Base-by-base conservation (phyloP, 345 rosid genomes). In the Citrus glauca region DNA sequence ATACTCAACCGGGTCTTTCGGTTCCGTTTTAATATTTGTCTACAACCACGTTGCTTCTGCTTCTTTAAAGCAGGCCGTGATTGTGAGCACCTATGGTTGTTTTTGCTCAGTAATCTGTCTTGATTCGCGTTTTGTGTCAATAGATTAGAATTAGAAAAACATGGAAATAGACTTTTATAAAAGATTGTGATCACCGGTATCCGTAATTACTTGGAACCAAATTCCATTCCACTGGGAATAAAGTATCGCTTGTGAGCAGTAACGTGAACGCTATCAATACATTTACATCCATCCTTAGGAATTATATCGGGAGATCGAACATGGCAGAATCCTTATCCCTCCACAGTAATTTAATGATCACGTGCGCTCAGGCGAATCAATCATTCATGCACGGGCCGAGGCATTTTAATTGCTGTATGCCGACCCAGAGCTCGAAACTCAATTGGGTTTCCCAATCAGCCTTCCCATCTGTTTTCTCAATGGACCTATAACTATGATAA, bases 1-100 rank as follows among this genome's bases (percentile, higher is more conserved):
- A 50, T 62, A 60, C 50, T 55, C 70, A 64, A 48, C 53, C 78
- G 74, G 74, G 78, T 73, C 78, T 20, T 9, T 57, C 74, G 78
- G 69, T 66, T 32, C 59, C 57, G 67, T 73, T 73, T 73, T 73
- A 50, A 61, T 74, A 57, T n/a, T 68, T 60, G 24, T 16, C 56
- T 45, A n/a, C 4, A 30, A 17, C 32, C 35, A 27, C 6, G 9
- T 38, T 60, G 9, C 69, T 59, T 30, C 50, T 14, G 14, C 37
- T 53, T 60, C 65, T 25, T 45, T 17, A 2, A 45, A 25, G 24
- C 75, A 65, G 72, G 48, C 61, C 63, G 81, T 77, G 62, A 55
- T 45, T 45, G 79, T 73, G 59, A 81, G 73, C 59, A 53, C 19
- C 27, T 17, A 6, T 33, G 73, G 72, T 2, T 77, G 68, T 32